These are phyloP conservation scores for Talaromyces sp. DNA, from an alignment of 2,329 filamentous ascomycete genomes.

Conservation along the genomic window DNA sequence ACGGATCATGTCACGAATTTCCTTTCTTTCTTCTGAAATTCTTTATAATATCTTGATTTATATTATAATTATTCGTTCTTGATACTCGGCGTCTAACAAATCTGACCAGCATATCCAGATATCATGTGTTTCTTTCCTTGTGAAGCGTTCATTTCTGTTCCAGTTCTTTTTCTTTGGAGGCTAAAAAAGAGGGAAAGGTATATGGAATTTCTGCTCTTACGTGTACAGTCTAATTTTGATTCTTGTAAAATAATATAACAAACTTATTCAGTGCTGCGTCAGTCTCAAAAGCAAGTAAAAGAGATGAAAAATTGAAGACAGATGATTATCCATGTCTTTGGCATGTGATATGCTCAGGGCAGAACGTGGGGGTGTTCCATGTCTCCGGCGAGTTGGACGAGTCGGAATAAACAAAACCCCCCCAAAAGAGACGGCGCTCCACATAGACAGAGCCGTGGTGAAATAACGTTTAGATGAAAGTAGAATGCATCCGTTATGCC, in stretches of 20 bases:
- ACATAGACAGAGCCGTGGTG: not conserved
- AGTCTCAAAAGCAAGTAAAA: not conserved
- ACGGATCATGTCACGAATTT: slow-evolving; percentile 16
- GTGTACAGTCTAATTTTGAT: slow-evolving; percentile 5
- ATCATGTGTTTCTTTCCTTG: not conserved
- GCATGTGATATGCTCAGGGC: not conserved
- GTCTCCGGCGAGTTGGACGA: not conserved
- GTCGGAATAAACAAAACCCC: too few species aligned
- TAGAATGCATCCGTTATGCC: not conserved
- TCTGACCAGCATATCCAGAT: not conserved
- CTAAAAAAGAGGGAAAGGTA: slow-evolving; percentile 10
- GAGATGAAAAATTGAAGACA: not conserved
- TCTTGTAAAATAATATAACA: slow-evolving; percentile 15
- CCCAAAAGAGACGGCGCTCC: not conserved
- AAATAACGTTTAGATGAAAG: not conserved
- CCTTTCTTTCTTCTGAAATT: not conserved
- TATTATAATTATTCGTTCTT: slow-evolving; percentile 2
- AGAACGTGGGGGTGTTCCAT: not conserved
- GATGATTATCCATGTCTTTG: not conserved
- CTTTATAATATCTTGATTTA: not conserved
- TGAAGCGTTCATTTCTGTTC: slow-evolving; percentile 11
- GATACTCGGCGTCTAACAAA: not conserved
- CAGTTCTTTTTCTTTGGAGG: not conserved
- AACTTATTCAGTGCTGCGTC: not conserved
- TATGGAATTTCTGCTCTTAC: not conserved